These are phyloP conservation scores for Macadamia tetraphylla DNA, from an alignment of 164 flowering plant species.

Conservation along the genomic window DNA sequence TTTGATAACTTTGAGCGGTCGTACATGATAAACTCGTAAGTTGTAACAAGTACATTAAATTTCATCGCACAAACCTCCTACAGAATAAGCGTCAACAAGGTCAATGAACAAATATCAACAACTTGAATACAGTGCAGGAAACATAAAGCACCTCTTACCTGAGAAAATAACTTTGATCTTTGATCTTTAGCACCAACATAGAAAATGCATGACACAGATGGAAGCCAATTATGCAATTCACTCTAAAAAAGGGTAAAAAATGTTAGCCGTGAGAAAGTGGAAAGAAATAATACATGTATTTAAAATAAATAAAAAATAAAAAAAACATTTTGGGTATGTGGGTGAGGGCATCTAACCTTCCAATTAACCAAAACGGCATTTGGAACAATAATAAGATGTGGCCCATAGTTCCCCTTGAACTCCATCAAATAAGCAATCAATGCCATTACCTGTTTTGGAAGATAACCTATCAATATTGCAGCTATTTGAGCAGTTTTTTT, in stretches of 20 bases:
- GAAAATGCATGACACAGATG: constrained; percentile 84
- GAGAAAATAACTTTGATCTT: constrained; percentile 85
- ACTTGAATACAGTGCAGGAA: neutral
- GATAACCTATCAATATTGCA: neutral
- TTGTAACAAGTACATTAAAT: constrained; percentile 96
- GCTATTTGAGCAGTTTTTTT: neutral
- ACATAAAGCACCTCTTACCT: constrained; percentile 40
- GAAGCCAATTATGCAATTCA: constrained; percentile 91
- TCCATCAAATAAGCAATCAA: constrained; percentile 98
- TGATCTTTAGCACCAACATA: constrained; percentile 97
- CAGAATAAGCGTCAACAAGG: constrained; percentile 7
- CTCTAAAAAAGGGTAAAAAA: constrained; percentile 48
- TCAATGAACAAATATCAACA: constrained; percentile 7
- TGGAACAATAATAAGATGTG: constrained; percentile 98
- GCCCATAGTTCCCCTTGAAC: constrained; percentile 98
- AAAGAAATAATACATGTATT: neutral
- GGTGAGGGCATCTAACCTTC: constrained; percentile 57
- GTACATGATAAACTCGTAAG: constrained; percentile 96
- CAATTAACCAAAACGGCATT: constrained; percentile 99
- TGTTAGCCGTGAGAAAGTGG: neutral
- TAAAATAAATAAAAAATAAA: neutral
- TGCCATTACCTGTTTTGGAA: constrained; percentile 80
- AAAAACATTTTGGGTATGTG: neutral
- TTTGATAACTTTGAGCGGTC: constrained; percentile 93
- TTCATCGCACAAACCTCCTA: constrained; percentile 95